Percentiles rank a stretch among this genome's conserved stretches.
phyloP scores from a whole-genome alignment of 2,329 filamentous ascomycete species.

The Claviceps humidiphila region DNA sequence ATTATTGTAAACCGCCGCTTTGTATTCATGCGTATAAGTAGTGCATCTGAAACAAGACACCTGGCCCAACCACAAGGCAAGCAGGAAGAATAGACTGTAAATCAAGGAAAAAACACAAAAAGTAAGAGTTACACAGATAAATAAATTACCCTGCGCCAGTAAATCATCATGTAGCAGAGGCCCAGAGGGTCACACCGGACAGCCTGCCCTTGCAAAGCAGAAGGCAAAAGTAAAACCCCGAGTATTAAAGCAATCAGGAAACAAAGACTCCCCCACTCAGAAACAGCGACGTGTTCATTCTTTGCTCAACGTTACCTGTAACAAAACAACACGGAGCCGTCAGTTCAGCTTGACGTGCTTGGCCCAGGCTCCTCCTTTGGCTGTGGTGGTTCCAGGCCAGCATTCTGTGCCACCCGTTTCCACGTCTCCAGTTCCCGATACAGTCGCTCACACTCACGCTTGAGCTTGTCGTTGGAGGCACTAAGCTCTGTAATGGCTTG shows the following conservation, averaged over 20 bases:
- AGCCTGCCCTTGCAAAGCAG: background rate
- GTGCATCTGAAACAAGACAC: background rate
- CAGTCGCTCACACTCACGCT: slow-evolving; percentile 63
- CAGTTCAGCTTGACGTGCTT: slow-evolving; percentile 18
- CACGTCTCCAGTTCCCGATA: slow-evolving; percentile 69
- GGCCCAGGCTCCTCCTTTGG: slow-evolving; percentile 23
- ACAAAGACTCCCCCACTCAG: background rate
- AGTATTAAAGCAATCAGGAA: background rate
- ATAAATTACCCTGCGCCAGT: background rate
- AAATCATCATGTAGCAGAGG: background rate
- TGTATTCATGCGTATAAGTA: background rate
- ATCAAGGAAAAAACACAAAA: background rate
- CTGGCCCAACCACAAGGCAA: background rate
- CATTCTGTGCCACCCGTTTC: slow-evolving; percentile 55
- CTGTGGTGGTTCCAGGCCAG: slow-evolving; percentile 36
- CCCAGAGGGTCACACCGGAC: background rate
- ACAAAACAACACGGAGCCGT: background rate
- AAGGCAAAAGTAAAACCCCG: background rate
- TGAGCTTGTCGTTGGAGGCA: slow-evolving; percentile 75
- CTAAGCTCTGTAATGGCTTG: slow-evolving; percentile 82
- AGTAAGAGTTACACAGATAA: background rate
- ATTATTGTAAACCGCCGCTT: background rate
- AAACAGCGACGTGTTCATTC: background rate
- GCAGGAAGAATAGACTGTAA: background rate
- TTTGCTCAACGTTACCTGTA: too few relatives aligned